phyloP scores from a whole-genome alignment of 2,329 filamentous ascomycete genomes.

The Penicillium vulpinum region DNA sequence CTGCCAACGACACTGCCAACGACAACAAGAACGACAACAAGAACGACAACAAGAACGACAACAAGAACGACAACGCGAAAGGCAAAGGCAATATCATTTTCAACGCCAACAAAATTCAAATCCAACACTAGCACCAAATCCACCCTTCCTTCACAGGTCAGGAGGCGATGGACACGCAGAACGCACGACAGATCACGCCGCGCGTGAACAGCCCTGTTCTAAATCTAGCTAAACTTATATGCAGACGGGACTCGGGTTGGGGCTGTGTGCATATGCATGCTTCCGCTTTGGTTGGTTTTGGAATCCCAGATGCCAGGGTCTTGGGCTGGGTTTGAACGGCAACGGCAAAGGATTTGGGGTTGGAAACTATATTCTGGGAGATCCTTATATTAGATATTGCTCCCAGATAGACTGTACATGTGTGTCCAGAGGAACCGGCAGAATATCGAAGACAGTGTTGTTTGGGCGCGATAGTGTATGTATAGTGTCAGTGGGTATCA shows the following conservation, averaged over 20 bases:
- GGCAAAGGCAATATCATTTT: not conserved
- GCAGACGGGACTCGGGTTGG: not conserved
- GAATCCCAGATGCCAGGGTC: slow-evolving; percentile 1
- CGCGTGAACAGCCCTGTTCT: not conserved
- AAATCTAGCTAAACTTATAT: not conserved
- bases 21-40: too few relatives aligned
- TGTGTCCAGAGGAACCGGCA: not conserved
- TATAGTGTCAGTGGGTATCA: not conserved
- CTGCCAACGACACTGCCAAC: too few relatives aligned
- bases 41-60: too few relatives aligned
- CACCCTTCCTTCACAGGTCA: not conserved
- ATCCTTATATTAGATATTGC: not conserved
- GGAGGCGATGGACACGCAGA: not conserved
- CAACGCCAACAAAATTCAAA: too few relatives aligned
- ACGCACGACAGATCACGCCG: not conserved
- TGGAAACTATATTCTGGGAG: not conserved
- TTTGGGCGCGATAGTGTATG: too few relatives aligned
- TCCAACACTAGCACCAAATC: not conserved
- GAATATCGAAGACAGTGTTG: not conserved
- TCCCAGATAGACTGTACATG: not conserved
- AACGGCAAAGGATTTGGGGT: not conserved
- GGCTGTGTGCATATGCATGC: not conserved
- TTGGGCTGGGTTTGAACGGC: not conserved
- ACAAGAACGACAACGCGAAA: not conserved
- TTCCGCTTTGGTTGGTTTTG: not conserved